A percentile compares a stretch with the other conserved stretches of the same genome.
Conservation (phyloP, 495 filamentous ascomycete genomes). For the Trichoderma parareesei region DNA sequence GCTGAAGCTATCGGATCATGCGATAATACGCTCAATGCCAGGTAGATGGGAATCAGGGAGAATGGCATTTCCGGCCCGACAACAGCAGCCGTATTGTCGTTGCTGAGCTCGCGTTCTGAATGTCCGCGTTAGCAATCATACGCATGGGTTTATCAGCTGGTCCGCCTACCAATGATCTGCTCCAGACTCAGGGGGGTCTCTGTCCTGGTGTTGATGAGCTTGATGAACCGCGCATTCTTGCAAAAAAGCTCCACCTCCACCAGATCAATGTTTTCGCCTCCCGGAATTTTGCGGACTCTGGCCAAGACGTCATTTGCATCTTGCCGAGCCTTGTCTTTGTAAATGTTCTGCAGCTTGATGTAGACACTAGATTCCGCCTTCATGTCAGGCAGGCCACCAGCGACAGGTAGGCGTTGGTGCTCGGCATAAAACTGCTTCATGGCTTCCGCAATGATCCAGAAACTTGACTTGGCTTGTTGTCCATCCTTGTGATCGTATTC, state of each 20-base stretch:
- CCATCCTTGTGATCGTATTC: slow-evolving; percentile 45
- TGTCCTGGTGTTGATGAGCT: slow-evolving; percentile 55
- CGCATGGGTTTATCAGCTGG: neutral
- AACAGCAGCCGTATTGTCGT: slow-evolving; percentile 34
- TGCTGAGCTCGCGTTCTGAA: slow-evolving; percentile 29
- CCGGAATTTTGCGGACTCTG: slow-evolving; percentile 52
- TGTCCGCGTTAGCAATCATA: neutral
- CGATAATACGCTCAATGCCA: slow-evolving; percentile 58
- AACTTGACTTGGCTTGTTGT: slow-evolving; percentile 44
- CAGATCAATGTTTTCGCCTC: slow-evolving; percentile 50
- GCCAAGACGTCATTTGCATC: slow-evolving; percentile 71
- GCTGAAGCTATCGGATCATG: slow-evolving; percentile 30
- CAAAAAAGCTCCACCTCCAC: slow-evolving; percentile 88
- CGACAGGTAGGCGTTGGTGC: slow-evolving; percentile 68
- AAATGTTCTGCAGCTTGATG: slow-evolving; percentile 84
- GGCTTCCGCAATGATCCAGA: slow-evolving; percentile 88
- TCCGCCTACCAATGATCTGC: slow-evolving; percentile 26
- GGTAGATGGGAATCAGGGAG: slow-evolving; percentile 68
- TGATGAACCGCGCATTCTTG: slow-evolving; percentile 90
- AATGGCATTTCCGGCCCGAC: slow-evolving; percentile 31
- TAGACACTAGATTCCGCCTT: slow-evolving; percentile 92
- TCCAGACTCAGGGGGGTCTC: slow-evolving; percentile 21
- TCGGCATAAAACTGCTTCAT: slow-evolving; percentile 64
- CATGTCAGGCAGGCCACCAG: slow-evolving; percentile 92
- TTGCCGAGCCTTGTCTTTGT: slow-evolving; percentile 77